Evolutionary conservation across 2,329 filamentous ascomycete genomes (phyloP), one percentile per base, ranked within the genome.

Genomic region (Coniella lustricola): DNA sequence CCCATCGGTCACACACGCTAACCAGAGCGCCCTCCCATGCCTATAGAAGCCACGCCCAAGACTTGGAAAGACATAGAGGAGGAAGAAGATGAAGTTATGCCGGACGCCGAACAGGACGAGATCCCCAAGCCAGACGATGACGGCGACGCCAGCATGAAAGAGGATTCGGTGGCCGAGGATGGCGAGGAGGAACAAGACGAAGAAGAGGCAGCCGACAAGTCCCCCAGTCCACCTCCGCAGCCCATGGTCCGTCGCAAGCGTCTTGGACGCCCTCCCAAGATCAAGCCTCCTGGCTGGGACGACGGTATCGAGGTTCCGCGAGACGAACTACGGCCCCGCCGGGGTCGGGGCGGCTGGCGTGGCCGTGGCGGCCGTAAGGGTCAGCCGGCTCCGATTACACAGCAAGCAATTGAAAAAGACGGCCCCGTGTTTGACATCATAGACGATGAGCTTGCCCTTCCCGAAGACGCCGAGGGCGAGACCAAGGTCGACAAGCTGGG

Each of bases 401-500:
- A 90, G 60, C 87, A 95, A 53, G 82, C 89, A 4, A 85, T 95
- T 52, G 93, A 97, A 67, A 94, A 94, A 61, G 90, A 96, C 60
- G 93, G 93, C 44, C 95, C 90, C 50, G 82, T 89, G 67, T 84
- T 91, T 69, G 86, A 93, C 60, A 91, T 98, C 49, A 77, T 89
- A 52, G 79, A 95, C 61, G 93, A 98, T 60, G 93, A 98, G 70
- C 88, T 95, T 38, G 85, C 85, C 31, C 74, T 98, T 38, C 88
- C 90, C 0, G 85, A 90, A 55, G 91, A 97, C 59, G 69, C 83
- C 1, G 89, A 91, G 62, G 93, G 93, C 57, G 90, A 96, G 69
- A 81, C 81, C 55, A 98, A 97, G 71, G 91, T 98, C 8, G 88
- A 96, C 69, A 91, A 91, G 70, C 68, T 85, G 58, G 93, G 93